Percentiles rank a stretch among this genome's conserved stretches.
Evolutionary conservation across 169 alveolate genomes (phyloP).

Genomic region (Eimeria falciformis): DNA sequence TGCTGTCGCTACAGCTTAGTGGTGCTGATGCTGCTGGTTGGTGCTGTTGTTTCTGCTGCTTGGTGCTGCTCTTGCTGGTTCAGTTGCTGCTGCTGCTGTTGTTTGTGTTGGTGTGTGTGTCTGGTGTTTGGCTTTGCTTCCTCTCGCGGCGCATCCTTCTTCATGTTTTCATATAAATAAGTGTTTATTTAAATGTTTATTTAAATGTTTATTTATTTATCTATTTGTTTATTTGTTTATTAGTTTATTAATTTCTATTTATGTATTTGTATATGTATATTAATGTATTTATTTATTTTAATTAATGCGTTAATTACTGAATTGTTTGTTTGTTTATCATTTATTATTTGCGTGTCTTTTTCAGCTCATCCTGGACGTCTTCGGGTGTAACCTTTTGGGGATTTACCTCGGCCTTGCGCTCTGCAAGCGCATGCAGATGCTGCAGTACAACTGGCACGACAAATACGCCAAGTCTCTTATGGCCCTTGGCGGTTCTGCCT

Average conservation of each 20-base stretch:
- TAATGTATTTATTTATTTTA: not conserved
- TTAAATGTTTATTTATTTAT: not conserved
- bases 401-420: slow-evolving; percentile 80
- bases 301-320: not conserved
- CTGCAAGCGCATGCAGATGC: slow-evolving; percentile 80
- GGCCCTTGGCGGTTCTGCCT: not conserved
- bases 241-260: not conserved
- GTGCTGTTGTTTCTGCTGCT: too few species aligned
- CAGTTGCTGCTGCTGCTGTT: too few species aligned
- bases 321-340: not conserved
- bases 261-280: not conserved
- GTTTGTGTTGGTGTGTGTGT: too few species aligned
- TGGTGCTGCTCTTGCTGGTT: too few species aligned
- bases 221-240: not conserved
- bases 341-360: not conserved
- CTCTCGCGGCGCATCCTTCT: too few species aligned
- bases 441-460: slow-evolving; percentile 39
- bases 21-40: too few species aligned
- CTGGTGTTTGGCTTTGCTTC: too few species aligned
- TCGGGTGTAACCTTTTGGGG: slow-evolving; percentile 86
- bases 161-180: not conserved
- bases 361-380: not conserved
- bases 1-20: too few species aligned
- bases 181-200: not conserved
- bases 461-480: not conserved